Percentiles rank a stretch among this genome's conserved stretches.
These are phyloP conservation scores for Leccinum angustisporum DNA, from an alignment of 1,284 basidiomycete genomes.

Conservation along the genomic window DNA sequence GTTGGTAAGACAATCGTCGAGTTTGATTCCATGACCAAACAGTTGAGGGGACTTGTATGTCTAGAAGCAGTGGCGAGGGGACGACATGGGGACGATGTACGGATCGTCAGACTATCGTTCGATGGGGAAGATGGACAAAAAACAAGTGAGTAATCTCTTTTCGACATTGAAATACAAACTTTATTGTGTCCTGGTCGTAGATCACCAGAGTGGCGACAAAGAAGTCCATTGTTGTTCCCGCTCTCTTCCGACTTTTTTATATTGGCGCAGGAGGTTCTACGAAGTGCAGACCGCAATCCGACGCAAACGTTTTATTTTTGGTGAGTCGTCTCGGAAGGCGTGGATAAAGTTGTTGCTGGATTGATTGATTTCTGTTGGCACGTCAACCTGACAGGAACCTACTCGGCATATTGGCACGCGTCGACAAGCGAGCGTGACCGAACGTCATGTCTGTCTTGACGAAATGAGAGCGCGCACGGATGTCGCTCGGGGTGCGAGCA, in stretches of 20 bases:
- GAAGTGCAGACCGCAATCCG: constrained; percentile 83
- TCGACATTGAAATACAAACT: too few relatives aligned
- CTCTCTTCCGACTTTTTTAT: constrained; percentile 81
- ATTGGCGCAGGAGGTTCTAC: constrained; percentile 88
- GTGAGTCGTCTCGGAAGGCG: constrained; percentile 40
- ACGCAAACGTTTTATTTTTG: constrained; percentile 87
- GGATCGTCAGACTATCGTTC: too few relatives aligned
- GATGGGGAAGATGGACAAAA: too few relatives aligned
- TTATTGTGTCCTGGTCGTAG: too few relatives aligned
- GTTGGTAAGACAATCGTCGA: too few relatives aligned
- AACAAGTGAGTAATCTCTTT: too few relatives aligned
- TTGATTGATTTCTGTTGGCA: constrained; percentile 47
- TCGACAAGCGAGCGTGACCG: constrained; percentile 69
- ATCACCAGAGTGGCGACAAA: constrained; percentile 73
- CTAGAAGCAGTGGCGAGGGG: too few relatives aligned
- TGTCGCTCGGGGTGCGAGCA: constrained; percentile 55
- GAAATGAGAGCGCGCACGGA: constrained; percentile 80
- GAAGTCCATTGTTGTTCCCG: constrained; percentile 82
- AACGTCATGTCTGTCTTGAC: constrained; percentile 69
- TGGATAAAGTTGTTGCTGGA: background rate
- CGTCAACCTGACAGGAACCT: constrained; percentile 82
- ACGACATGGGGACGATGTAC: too few relatives aligned
- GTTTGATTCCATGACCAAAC: too few relatives aligned
- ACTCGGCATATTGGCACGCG: constrained; percentile 72
- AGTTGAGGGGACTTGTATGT: too few relatives aligned